phyloP scores from a whole-genome alignment of 768 basidiomycete species.

The Thelephora ganbajun region DNA sequence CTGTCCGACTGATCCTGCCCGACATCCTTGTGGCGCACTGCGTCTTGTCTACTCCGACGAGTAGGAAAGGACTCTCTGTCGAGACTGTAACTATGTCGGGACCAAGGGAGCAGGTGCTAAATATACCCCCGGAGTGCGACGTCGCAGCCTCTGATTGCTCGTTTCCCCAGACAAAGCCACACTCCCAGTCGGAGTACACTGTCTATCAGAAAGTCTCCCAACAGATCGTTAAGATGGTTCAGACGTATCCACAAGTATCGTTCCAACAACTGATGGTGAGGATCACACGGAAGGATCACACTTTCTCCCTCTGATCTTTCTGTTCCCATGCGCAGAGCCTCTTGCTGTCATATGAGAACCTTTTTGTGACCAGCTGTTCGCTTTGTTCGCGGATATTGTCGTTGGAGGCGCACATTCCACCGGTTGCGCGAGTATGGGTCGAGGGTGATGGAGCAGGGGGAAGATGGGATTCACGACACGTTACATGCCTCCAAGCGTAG shows the following conservation, averaged over 20 bases:
- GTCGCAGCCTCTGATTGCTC: slow-evolving; percentile 1
- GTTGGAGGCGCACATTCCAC: slow-evolving; percentile 56
- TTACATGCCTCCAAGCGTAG: slow-evolving; percentile 20
- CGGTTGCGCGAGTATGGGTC: slow-evolving; percentile 48
- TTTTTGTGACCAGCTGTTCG: slow-evolving; percentile 50
- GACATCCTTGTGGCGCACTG: slow-evolving; percentile 55
- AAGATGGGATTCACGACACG: slow-evolving; percentile 40
- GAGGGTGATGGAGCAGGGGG: slow-evolving; percentile 18
- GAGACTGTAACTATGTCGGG: slow-evolving; percentile 62
- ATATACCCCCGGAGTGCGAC: not conserved
- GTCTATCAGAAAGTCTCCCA: slow-evolving; percentile 57
- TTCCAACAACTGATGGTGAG: slow-evolving; percentile 41
- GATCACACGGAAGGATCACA: not conserved
- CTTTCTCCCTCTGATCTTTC: not conserved
- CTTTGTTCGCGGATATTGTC: slow-evolving; percentile 55
- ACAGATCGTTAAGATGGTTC: slow-evolving; percentile 45
- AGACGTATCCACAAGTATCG: slow-evolving; percentile 35
- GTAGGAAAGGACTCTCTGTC: slow-evolving; percentile 23
- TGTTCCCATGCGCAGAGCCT: slow-evolving; percentile 24
- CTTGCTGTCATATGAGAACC: slow-evolving; percentile 38
- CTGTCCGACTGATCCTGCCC: slow-evolving; percentile 45
- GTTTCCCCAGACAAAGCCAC: slow-evolving; percentile 41
- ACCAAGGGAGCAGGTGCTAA: slow-evolving; percentile 49
- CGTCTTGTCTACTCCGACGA: slow-evolving; percentile 15
- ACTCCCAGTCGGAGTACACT: slow-evolving; percentile 52